phyloP scores from a whole-genome alignment of 352 stramenopile genomes.

The Phytophthora sojae region DNA sequence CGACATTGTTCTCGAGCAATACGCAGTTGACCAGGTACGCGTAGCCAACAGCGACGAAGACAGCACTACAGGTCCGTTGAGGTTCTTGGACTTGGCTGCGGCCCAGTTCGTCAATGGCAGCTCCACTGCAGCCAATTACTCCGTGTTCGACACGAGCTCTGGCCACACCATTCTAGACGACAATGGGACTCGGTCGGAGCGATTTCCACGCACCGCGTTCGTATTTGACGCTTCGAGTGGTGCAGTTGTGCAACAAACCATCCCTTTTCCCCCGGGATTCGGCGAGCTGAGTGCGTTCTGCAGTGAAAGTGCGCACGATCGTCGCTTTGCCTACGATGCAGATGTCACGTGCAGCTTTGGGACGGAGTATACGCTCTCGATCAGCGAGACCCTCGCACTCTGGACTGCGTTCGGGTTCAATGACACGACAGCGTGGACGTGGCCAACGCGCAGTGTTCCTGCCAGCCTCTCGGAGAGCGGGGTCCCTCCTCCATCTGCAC shows the following conservation, averaged over 20 bases:
- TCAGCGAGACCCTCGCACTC: slow-evolving; percentile 27
- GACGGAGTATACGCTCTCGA: slow-evolving; percentile 33
- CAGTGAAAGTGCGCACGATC: slow-evolving; percentile 31
- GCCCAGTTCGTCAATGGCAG: slow-evolving; percentile 60
- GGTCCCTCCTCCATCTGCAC: slow-evolving; percentile 14
- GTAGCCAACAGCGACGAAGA: slow-evolving; percentile 16
- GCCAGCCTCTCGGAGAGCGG: slow-evolving; percentile 11
- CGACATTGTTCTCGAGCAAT: slow-evolving; percentile 43
- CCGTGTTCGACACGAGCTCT: slow-evolving; percentile 19
- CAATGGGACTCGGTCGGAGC: slow-evolving; percentile 49
- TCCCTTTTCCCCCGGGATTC: slow-evolving; percentile 39
- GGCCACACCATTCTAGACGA: slow-evolving; percentile 28
- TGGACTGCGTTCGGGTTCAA: slow-evolving; percentile 39
- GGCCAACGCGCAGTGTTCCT: slow-evolving; percentile 19
- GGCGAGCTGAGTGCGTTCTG: slow-evolving; percentile 60
- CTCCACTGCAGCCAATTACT: slow-evolving; percentile 41
- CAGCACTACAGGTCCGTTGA: background rate
- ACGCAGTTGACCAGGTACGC: slow-evolving; percentile 39
- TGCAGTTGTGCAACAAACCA: slow-evolving; percentile 15
- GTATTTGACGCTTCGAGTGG: slow-evolving; percentile 29
- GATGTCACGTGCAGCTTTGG: slow-evolving; percentile 30
- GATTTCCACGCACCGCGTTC: slow-evolving; percentile 34
- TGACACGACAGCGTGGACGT: slow-evolving; percentile 35
- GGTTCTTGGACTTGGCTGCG: slow-evolving; percentile 40
- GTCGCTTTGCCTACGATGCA: slow-evolving; percentile 45